A percentile compares a stretch with the other conserved stretches of the same genome.
These are phyloP conservation scores for Mycena sp. DNA, from an alignment of 1,284 basidiomycete genomes.

Conservation along the genomic window DNA sequence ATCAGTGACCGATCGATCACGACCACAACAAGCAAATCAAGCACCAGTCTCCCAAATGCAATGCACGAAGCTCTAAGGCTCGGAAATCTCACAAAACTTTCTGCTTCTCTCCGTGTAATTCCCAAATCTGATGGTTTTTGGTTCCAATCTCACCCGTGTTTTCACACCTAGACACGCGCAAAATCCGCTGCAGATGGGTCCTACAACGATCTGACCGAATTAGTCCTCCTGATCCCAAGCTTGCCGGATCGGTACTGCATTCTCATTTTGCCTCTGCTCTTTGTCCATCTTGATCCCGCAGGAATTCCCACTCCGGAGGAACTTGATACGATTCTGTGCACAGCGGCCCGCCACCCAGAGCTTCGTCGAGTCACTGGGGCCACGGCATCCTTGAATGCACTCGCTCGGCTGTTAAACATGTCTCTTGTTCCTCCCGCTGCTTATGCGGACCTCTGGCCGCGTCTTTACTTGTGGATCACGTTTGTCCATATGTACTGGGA, in stretches of 20 bases:
- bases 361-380: background rate
- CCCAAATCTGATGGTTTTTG: too few species aligned
- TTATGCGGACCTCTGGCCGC: background rate
- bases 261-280: background rate
- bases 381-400: background rate
- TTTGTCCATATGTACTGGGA: background rate
- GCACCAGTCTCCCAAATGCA: too few species aligned
- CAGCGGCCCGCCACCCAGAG: background rate
- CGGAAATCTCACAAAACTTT: too few species aligned
- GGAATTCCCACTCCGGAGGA: background rate
- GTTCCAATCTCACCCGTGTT: too few species aligned
- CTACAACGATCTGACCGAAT: background rate
- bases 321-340: background rate
- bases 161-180: background rate
- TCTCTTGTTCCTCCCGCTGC: background rate
- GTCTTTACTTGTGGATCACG: background rate
- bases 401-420: background rate
- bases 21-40: too few species aligned
- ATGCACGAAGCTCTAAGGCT: too few species aligned
- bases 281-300: background rate
- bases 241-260: background rate
- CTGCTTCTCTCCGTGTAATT: too few species aligned
- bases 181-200: background rate
- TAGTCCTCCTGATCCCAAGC: background rate
- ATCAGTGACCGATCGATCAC: too few species aligned